Evolutionary conservation across 225 moss, liverwort and hornwort genomes (phyloP).

Genomic region (Marchantia paleacea): DNA sequence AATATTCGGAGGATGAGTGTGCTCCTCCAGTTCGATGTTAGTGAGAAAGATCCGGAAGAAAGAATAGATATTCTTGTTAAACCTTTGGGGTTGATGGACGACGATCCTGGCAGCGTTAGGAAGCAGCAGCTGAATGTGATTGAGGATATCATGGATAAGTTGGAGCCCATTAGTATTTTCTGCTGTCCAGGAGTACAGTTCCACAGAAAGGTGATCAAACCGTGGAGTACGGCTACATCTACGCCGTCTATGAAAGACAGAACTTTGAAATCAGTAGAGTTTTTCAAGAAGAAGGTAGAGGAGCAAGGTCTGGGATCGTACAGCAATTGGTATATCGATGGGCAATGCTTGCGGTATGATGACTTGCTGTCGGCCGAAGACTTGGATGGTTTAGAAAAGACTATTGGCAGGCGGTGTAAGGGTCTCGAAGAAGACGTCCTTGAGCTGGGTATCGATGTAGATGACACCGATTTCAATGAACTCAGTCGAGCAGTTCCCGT

Average conservation of each 20-base stretch:
- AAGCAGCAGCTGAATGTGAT: slow-evolving; percentile 1
- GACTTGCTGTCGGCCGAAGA: neutral
- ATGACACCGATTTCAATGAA: neutral
- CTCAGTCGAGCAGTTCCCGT: neutral
- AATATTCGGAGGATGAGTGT: neutral
- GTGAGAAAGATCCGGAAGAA: slow-evolving; percentile 16
- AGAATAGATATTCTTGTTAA: slow-evolving; percentile 23
- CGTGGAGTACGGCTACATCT: slow-evolving; percentile 7
- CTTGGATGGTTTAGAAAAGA: neutral
- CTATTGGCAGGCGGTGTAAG: neutral
- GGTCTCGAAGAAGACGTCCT: neutral
- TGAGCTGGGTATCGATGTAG: neutral
- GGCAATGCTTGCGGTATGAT: neutral
- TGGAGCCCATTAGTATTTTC: slow-evolving; percentile 8
- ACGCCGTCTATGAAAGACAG: slow-evolving; percentile 1
- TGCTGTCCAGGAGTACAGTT: slow-evolving; percentile 21
- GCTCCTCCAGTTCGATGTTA: slow-evolving; percentile 27
- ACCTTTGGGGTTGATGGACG: neutral
- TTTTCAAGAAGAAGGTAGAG: slow-evolving; percentile 6
- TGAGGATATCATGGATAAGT: slow-evolving; percentile 16
- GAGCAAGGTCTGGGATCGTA: neutral
- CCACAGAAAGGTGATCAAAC: slow-evolving; percentile 14
- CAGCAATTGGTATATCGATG: slow-evolving; percentile 4
- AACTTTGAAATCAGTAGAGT: neutral
- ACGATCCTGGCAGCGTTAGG: neutral